Percentiles rank a stretch among this genome's conserved stretches.
These are phyloP conservation scores for Micromonas commoda DNA, from an alignment of 139 green algal genomes.

Conservation along the genomic window DNA sequence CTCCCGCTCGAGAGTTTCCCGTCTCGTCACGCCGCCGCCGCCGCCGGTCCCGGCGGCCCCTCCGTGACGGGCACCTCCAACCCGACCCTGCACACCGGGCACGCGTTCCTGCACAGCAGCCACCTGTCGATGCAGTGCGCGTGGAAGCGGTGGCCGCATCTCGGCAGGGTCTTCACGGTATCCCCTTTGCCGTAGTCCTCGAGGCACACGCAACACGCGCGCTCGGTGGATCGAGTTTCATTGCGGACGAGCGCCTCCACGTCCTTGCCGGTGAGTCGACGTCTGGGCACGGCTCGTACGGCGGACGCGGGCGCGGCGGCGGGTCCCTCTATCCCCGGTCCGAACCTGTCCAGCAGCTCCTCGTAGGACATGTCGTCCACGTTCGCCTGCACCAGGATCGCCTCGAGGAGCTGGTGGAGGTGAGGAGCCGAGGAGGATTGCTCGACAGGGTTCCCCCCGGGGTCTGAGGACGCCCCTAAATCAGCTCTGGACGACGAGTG, in stretches of 20 bases:
- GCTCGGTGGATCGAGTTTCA: neutral
- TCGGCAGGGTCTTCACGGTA: slow-evolving; percentile 15
- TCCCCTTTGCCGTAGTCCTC: slow-evolving; percentile 19
- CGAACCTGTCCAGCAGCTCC: neutral
- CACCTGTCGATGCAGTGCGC: slow-evolving; percentile 22
- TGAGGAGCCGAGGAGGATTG: too few species aligned
- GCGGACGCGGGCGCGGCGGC: too few species aligned
- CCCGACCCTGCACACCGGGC: slow-evolving; percentile 6
- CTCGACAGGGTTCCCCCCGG: neutral
- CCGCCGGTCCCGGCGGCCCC: neutral
- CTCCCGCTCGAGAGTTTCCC: too few species aligned
- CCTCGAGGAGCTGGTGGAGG: neutral
- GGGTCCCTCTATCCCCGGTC: neutral
- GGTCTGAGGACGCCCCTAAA: neutral
- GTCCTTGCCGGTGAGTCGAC: neutral
- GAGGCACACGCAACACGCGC: slow-evolving; percentile 25
- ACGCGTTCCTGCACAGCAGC: slow-evolving; percentile 13
- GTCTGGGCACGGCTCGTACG: neutral
- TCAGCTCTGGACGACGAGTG: too few species aligned
- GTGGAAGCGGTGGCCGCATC: slow-evolving; percentile 26
- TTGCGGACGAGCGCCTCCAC: neutral
- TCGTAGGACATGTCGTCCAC: neutral
- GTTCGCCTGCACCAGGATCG: neutral
- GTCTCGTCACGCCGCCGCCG: neutral
- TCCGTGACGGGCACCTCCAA: neutral